phyloP scores from a whole-genome alignment of 2,329 filamentous ascomycete genomes.

The Sporothrix brasiliensis region DNA sequence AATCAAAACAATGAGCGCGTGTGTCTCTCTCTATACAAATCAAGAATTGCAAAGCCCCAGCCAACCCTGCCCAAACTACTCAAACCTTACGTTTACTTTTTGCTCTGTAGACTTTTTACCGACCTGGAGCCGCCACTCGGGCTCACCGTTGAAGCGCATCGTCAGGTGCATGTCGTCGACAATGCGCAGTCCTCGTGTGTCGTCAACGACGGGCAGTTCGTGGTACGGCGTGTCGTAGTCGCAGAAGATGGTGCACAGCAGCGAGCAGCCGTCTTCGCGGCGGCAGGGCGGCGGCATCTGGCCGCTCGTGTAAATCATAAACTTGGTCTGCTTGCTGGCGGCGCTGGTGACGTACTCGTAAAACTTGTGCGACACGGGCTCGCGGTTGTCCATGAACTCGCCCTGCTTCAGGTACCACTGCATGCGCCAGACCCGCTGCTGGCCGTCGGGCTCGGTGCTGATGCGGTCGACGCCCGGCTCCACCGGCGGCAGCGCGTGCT shows the following conservation, averaged over 20 bases:
- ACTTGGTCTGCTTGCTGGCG: neutral
- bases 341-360: slow-evolving; percentile 29
- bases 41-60: no score
- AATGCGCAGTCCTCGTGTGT: slow-evolving; percentile 7
- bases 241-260: slow-evolving; percentile 31
- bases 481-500: slow-evolving; percentile 18
- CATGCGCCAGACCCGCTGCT: slow-evolving; percentile 33
- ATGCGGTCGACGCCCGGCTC: slow-evolving; percentile 8
- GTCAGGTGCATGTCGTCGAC: slow-evolving; percentile 33
- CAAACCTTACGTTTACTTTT: slow-evolving; percentile 28
- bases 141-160: slow-evolving; percentile 33
- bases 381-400: slow-evolving; percentile 32
- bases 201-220: slow-evolving; percentile 28
- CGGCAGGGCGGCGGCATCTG: slow-evolving; percentile 25
- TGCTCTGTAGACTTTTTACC: slow-evolving; percentile 21
- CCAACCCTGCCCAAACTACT: neutral
- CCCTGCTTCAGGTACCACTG: slow-evolving; percentile 32
- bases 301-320: slow-evolving; percentile 29
- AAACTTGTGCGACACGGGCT: slow-evolving; percentile 33
- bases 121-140: slow-evolving; percentile 31
- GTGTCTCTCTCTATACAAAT: no score
- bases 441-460: slow-evolving; percentile 18
- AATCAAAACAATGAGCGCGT: neutral
- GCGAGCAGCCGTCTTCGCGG: slow-evolving; percentile 20
- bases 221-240: slow-evolving; percentile 31